Evolutionary conservation across 2,329 filamentous ascomycete genomes (phyloP).

Genomic region (Colletotrichum chlorophyti): DNA sequence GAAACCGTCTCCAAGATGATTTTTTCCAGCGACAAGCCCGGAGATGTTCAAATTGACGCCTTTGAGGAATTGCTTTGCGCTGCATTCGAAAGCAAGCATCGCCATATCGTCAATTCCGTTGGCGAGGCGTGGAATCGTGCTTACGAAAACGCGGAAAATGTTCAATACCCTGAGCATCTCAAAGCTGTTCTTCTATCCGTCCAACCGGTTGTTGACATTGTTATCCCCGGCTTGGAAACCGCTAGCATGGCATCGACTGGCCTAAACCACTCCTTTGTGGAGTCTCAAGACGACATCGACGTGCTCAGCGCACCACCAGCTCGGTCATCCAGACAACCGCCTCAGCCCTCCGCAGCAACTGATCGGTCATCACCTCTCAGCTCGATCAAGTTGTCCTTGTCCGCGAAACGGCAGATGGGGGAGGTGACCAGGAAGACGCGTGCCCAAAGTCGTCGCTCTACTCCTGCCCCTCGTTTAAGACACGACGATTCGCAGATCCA

Average conservation of each 20-base stretch:
- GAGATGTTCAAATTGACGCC: slow-evolving; percentile 53
- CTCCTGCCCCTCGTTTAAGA: slow-evolving; percentile 60
- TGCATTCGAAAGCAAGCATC: slow-evolving; percentile 65
- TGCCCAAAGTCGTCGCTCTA: background rate
- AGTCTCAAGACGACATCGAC: slow-evolving; percentile 55
- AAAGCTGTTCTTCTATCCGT: slow-evolving; percentile 68
- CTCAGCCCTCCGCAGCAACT: slow-evolving; percentile 31
- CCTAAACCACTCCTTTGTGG: slow-evolving; percentile 49
- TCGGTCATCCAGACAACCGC: slow-evolving; percentile 31
- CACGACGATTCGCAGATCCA: slow-evolving; percentile 86
- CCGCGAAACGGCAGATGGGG: slow-evolving; percentile 34
- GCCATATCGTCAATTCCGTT: slow-evolving; percentile 57
- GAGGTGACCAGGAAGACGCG: slow-evolving; percentile 31
- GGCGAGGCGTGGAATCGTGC: slow-evolving; percentile 71
- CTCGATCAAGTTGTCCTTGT: slow-evolving; percentile 40
- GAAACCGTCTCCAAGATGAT: slow-evolving; percentile 51
- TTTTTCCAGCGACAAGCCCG: slow-evolving; percentile 40
- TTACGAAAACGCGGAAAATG: slow-evolving; percentile 64
- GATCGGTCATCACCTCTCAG: slow-evolving; percentile 38
- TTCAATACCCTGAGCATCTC: slow-evolving; percentile 71
- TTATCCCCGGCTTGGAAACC: slow-evolving; percentile 51
- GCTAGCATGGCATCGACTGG: slow-evolving; percentile 45
- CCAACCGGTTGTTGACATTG: slow-evolving; percentile 56
- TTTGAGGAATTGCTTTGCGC: slow-evolving; percentile 63
- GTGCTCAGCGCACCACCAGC: slow-evolving; percentile 32